These are phyloP conservation scores for Hippophae tibetana DNA, from an alignment of 306 rosid genomes.

Conservation along the genomic window DNA sequence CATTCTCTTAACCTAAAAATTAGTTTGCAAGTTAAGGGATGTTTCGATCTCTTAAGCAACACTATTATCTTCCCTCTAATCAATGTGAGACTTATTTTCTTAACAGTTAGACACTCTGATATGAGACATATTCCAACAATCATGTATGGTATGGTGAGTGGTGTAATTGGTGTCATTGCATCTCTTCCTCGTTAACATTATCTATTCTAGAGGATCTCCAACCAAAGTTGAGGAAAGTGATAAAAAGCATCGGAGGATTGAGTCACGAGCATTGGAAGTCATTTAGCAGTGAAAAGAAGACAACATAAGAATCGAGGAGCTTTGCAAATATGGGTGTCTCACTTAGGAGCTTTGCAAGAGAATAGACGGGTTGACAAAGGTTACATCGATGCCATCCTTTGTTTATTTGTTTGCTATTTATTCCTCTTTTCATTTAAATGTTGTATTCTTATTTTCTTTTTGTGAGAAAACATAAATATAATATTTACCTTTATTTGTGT, in stretches of 20 bases:
- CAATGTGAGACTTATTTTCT: too few relatives aligned
- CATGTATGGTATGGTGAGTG: conserved; percentile 88
- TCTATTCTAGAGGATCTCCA: conserved; percentile 80
- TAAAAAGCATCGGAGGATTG: conserved; percentile 92
- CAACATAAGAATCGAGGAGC: conserved; percentile 80
- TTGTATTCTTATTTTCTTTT: neutral
- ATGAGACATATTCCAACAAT: conserved; percentile 92
- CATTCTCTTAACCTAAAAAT: too few relatives aligned
- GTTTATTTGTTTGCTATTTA: conserved; percentile 8
- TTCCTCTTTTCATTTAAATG: neutral
- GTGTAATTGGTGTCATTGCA: conserved; percentile 92
- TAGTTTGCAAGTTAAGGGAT: too few relatives aligned
- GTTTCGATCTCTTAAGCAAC: too few relatives aligned
- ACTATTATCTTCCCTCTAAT: too few relatives aligned
- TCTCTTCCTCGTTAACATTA: conserved; percentile 90
- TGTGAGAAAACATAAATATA: neutral
- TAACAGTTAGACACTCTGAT: too few relatives aligned
- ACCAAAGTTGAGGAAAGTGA: conserved; percentile 78
- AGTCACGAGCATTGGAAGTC: conserved; percentile 99
- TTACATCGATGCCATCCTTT: conserved; percentile 44
- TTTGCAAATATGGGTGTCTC: conserved; percentile 56
- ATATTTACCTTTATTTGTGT: neutral
- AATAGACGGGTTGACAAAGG: conserved; percentile 84
- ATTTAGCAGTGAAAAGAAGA: conserved; percentile 81
- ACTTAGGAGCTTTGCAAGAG: conserved; percentile 91